phyloP scores from a whole-genome alignment of 257 asterid genomes.

The Nyctanthes arbortristis region DNA sequence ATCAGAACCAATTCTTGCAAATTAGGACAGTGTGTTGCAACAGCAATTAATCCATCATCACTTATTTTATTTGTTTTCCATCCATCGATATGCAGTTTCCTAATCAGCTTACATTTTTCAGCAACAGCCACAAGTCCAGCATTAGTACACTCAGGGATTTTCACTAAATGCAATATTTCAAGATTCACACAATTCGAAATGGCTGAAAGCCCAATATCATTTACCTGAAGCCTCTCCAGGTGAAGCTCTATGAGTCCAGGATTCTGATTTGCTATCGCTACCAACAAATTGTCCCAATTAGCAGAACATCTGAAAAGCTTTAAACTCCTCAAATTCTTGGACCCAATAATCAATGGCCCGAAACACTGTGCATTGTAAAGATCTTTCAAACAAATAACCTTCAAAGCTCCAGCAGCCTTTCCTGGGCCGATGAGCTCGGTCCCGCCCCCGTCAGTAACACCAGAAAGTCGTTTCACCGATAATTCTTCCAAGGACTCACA shows the following conservation, averaged over 20 bases:
- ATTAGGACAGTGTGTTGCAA: slow-evolving; percentile 9
- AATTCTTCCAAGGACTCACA: slow-evolving; percentile 71
- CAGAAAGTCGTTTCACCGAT: slow-evolving; percentile 19
- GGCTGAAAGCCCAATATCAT: slow-evolving; percentile 8
- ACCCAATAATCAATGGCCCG: slow-evolving; percentile 10
- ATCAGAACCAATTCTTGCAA: slow-evolving; percentile 12
- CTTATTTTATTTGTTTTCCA: slow-evolving; percentile 19
- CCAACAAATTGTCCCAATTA: slow-evolving; percentile 7
- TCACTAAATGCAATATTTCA: slow-evolving; percentile 11
- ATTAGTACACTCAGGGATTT: slow-evolving; percentile 12
- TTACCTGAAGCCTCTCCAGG: slow-evolving; percentile 13
- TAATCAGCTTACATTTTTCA: slow-evolving; percentile 1
- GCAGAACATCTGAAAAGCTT: slow-evolving; percentile 10
- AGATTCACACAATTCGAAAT: slow-evolving; percentile 1
- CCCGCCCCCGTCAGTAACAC: neutral
- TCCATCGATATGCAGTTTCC: slow-evolving; percentile 18
- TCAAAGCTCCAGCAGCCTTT: slow-evolving; percentile 3
- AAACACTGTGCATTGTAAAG: slow-evolving; percentile 7
- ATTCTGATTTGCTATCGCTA: neutral
- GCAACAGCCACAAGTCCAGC: slow-evolving; percentile 4
- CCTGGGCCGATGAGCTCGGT: slow-evolving; percentile 3
- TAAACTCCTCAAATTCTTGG: slow-evolving; percentile 4
- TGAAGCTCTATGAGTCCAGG: slow-evolving; percentile 8
- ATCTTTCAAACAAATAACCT: slow-evolving; percentile 9
- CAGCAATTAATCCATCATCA: slow-evolving; percentile 11